Evolutionary conservation across 2,329 filamentous ascomycete species (phyloP).

Genomic region (Beauveria medogensis): DNA sequence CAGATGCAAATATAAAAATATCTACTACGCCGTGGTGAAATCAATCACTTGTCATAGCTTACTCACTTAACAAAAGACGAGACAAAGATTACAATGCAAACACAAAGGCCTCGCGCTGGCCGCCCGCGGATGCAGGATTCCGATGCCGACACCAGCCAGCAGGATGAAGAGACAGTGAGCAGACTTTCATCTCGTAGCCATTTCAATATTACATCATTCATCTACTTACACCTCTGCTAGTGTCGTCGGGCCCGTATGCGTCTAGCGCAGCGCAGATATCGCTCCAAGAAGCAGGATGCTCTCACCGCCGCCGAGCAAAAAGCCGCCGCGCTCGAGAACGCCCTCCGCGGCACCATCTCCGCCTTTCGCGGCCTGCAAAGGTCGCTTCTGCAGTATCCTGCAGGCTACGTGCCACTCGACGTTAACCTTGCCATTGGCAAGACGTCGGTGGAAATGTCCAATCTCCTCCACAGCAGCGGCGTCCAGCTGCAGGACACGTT

Average conservation of each 20-base stretch:
- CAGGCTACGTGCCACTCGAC: not conserved
- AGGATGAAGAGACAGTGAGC: slow-evolving; percentile 9
- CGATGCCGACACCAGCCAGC: not conserved
- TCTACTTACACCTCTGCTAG: not conserved
- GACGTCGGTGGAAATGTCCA: slow-evolving; percentile 6
- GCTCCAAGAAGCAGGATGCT: slow-evolving; percentile 10
- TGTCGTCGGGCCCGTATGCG: slow-evolving; percentile 5
- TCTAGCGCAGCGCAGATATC: slow-evolving; percentile 9
- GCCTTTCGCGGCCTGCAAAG: slow-evolving; percentile 7
- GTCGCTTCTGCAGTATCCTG: not conserved
- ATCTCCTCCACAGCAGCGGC: slow-evolving; percentile 7
- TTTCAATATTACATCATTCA: not conserved
- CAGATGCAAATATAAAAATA: not conserved
- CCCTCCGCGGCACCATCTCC: slow-evolving; percentile 6
- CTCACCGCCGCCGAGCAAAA: slow-evolving; percentile 10
- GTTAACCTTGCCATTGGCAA: slow-evolving; percentile 1
- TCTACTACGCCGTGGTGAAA: not conserved
- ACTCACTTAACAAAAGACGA: no score
- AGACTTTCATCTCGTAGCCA: not conserved
- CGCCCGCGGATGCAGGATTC: slow-evolving; percentile 6
- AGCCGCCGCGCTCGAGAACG: slow-evolving; percentile 1
- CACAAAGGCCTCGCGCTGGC: slow-evolving; percentile 6
- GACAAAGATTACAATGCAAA: not conserved
- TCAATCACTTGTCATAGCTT: no score
- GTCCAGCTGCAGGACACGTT: slow-evolving; percentile 9